Evolutionary conservation across 2,329 filamentous ascomycete species (phyloP), one percentile per base, ranked within the genome.

Genomic region (Aureobasidium melanogenum): DNA sequence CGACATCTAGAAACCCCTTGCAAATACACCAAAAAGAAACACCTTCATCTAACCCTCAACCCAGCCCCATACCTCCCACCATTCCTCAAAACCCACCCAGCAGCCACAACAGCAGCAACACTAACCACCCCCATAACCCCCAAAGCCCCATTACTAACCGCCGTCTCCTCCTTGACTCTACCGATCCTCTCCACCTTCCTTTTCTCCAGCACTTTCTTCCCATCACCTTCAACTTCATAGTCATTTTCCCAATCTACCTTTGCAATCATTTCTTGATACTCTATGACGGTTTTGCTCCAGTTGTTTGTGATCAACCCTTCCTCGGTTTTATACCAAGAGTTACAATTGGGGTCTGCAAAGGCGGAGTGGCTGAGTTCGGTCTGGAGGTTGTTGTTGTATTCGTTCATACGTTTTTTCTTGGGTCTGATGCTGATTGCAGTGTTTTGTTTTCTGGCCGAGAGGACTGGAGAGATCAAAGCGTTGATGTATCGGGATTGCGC

Each of bases 301-400:
- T 84, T 84, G 63, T 84, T 83, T 5, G 80, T 84, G 64, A 84
- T 82, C 41, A 75, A 64, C 0, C 82, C 82, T 0, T 78, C 75
- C 0, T 75, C 74, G 24, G 76, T 80, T 72, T 84, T 84, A 22
- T 61, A 61, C 82, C 82, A 84, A 48, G 73, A 77, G 19, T 74
- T 74, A 65, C 82, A 84, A 26, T 76, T 78, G 0, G 79, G 77
- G 63, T 84, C 80, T 3, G 80, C 80, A 65, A 84, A 84, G 8
- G 73, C 74, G 38, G n/a, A n/a, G 72, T 78, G 10, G 70, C 73
- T 12, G 67, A 65, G 71, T 0, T 73, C 66, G 0, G 68, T 63
- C 66, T 84, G 81, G 1, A 84, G 69, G 14, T 72, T 64, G 0
- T 71, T 68, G 62, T 84, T 83, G 69, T 75, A 83, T 9, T 64